A percentile compares a stretch with the other conserved stretches of the same genome.
Conservation (phyloP, 2,329 filamentous ascomycete species). For the Pseudocercospora cruenta region DNA sequence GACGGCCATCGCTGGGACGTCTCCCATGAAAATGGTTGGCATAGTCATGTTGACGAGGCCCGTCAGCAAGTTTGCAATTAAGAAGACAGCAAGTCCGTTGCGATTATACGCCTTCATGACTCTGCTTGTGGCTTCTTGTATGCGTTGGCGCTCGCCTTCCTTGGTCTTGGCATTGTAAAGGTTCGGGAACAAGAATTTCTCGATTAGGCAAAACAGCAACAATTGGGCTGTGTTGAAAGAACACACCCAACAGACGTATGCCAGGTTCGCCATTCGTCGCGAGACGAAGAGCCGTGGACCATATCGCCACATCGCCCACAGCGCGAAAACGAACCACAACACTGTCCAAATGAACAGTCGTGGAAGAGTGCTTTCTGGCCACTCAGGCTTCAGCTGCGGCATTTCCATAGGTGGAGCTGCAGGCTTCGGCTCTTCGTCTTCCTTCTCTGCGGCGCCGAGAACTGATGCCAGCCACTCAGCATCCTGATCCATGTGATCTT, state of each 20-base stretch:
- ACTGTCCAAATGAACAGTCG: conserved; percentile 67
- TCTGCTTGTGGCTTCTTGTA: conserved; percentile 72
- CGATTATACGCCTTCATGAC: conserved; percentile 85
- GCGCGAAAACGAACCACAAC: conserved; percentile 72
- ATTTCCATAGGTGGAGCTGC: conserved; percentile 24
- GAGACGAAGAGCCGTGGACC: conserved; percentile 79
- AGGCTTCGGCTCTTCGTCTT: conserved; percentile 18
- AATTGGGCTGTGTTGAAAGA: conserved; percentile 89
- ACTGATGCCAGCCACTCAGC: conserved; percentile 43
- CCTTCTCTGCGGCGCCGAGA: conserved; percentile 31
- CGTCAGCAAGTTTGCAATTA: conserved; percentile 86
- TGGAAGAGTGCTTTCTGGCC: conserved; percentile 34
- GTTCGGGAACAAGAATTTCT: conserved; percentile 75
- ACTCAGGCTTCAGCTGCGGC: conserved; percentile 31
- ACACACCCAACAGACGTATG: conserved; percentile 91
- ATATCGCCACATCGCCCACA: conserved; percentile 69
- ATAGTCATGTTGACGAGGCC: conserved; percentile 86
- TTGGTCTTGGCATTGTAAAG: conserved; percentile 62
- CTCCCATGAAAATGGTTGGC: conserved; percentile 74
- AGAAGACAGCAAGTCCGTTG: conserved; percentile 82
- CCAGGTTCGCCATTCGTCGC: conserved; percentile 85
- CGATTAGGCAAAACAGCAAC: conserved; percentile 74
- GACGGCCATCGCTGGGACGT: conserved; percentile 70
- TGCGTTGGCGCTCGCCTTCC: conserved; percentile 65
- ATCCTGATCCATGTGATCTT: conserved; percentile 39